These are phyloP conservation scores for Berkeleyomyces rouxiae DNA, from an alignment of 2,329 filamentous ascomycete genomes.

Conservation along the genomic window DNA sequence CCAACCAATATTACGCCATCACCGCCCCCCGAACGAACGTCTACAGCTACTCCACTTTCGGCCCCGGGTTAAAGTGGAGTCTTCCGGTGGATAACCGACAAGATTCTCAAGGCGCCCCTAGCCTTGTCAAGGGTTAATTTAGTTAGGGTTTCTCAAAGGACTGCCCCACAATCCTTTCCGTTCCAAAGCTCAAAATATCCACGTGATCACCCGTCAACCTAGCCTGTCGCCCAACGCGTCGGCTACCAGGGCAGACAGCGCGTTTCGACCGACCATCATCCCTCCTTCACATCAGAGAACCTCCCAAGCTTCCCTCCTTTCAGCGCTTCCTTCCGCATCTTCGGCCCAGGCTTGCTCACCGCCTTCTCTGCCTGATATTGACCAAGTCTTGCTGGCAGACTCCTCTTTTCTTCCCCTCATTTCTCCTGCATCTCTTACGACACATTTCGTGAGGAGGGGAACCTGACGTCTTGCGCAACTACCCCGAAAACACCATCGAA, in stretches of 20 bases:
- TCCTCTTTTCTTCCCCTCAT: background rate
- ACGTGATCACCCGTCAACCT: slow-evolving; percentile 7
- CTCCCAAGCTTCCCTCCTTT: background rate
- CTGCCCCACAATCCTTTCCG: background rate
- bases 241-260: background rate
- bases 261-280: background rate
- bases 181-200: background rate
- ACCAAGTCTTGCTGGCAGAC: background rate
- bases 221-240: slow-evolving; percentile 1
- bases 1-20: background rate
- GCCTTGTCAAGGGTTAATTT: no score
- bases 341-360: background rate
- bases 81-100: no score
- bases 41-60: no score
- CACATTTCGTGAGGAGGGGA: background rate
- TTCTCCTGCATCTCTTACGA: background rate
- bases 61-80: no score
- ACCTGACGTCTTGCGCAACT: background rate
- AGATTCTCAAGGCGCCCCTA: no score
- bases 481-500: background rate
- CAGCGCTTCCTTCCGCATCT: background rate
- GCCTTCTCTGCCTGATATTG: background rate
- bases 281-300: background rate
- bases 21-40: no score
- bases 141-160: background rate